These are phyloP conservation scores for Candida saitoana DNA, from an alignment of 805 yeast genomes.

Conservation along the genomic window DNA sequence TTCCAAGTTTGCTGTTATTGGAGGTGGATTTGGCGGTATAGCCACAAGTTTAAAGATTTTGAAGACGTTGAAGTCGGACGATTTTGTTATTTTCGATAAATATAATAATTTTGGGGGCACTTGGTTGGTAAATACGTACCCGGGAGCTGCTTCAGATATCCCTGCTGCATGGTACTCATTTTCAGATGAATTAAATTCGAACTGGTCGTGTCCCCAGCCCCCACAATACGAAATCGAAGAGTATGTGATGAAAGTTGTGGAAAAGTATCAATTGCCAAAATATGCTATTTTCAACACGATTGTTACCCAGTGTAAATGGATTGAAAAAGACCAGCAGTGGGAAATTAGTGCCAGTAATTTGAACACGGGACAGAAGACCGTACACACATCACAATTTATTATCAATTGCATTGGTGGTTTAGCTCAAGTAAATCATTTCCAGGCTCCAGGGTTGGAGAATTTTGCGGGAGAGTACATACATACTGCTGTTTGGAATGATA, in stretches of 20 bases:
- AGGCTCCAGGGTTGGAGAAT: constrained; percentile 5
- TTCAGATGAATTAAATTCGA: constrained; percentile 3
- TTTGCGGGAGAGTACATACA: constrained; percentile 8
- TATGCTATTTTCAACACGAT: constrained; percentile 4
- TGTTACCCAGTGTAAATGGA: constrained; percentile 3
- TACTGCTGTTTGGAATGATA: constrained; percentile 6
- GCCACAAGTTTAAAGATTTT: constrained; percentile 23
- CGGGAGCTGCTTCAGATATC: constrained; percentile 9
- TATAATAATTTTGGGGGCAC: constrained; percentile 8
- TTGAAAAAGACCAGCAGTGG: constrained; percentile 4
- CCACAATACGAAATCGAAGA: constrained; percentile 8
- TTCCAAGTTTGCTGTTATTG: constrained; percentile 30
- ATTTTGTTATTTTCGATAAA: constrained; percentile 7
- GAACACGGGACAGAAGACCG: constrained; percentile 2
- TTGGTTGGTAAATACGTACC: constrained; percentile 10
- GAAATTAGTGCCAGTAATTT: not conserved
- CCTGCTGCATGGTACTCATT: constrained; percentile 7
- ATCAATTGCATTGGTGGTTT: constrained; percentile 5
- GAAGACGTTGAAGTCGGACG: constrained; percentile 18
- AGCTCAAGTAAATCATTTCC: constrained; percentile 3
- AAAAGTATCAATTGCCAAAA: constrained; percentile 5
- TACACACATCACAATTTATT: constrained; percentile 3
- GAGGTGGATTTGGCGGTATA: constrained; percentile 36
- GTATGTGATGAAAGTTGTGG: constrained; percentile 7
- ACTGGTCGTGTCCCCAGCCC: constrained; percentile 6